Percentiles rank a stretch among this genome's conserved stretches.
Evolutionary conservation across 306 rosid species (phyloP).

Genomic region (Urtica urens): DNA sequence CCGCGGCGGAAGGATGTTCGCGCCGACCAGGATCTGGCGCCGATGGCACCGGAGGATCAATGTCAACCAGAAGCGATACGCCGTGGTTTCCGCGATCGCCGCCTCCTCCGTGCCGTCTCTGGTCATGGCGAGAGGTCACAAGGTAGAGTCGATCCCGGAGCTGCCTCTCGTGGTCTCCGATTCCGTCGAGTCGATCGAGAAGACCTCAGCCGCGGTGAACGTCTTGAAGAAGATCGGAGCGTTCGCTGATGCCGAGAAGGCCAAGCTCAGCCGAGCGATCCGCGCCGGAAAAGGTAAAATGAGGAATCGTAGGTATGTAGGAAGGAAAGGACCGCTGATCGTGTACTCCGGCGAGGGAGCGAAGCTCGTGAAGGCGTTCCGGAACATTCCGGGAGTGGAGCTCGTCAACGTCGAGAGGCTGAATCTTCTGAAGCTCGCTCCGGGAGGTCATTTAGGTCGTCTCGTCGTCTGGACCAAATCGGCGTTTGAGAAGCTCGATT

Average conservation of each 20-base stretch:
- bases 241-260: conserved; percentile 54
- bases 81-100: conserved; percentile 78
- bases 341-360: conserved; percentile 78
- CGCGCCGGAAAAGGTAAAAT: conserved; percentile 79
- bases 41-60: conserved; percentile 80
- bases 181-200: conserved; percentile 64
- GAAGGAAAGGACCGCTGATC: conserved; percentile 59
- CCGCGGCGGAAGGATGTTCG: conserved; percentile 88
- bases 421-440: conserved; percentile 58
- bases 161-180: conserved; percentile 64
- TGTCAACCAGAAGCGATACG: conserved; percentile 71
- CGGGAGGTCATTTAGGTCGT: conserved; percentile 83
- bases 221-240: conserved; percentile 67
- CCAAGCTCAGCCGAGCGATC: conserved; percentile 55
- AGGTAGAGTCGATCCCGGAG: conserved; percentile 59
- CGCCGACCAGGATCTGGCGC: conserved; percentile 95
- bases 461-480: conserved; percentile 78
- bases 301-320: conserved; percentile 69
- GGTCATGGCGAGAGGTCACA: conserved; percentile 66
- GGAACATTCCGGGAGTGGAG: conserved; percentile 71
- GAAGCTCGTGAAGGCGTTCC: conserved; percentile 65
- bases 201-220: conserved; percentile 59
- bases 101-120: conserved; percentile 68
- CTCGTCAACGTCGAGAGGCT: conserved; percentile 65
- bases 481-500: conserved; percentile 82